phyloP scores from a whole-genome alignment of 768 basidiomycete species.

The Favolaschia claudopus region DNA sequence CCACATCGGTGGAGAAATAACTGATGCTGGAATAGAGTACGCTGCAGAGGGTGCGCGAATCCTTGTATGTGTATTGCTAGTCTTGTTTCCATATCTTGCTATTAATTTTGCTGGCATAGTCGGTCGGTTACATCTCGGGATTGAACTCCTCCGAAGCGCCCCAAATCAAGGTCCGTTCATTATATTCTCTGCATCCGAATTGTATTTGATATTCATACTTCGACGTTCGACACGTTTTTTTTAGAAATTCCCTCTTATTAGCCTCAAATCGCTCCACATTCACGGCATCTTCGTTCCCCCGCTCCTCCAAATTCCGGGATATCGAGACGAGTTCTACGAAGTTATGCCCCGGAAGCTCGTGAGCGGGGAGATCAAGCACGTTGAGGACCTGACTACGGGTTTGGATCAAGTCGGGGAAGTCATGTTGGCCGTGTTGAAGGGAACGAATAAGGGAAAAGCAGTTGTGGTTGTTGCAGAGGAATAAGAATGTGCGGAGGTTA shows the following conservation, averaged over 20 bases:
- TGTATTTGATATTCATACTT: background rate
- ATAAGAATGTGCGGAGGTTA: no score
- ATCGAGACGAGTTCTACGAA: constrained; percentile 52
- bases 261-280: constrained; percentile 51
- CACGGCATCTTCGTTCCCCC: constrained; percentile 48
- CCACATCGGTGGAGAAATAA: constrained; percentile 64
- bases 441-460: constrained; percentile 40
- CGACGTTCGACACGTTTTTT: background rate
- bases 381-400: constrained; percentile 53
- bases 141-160: constrained; percentile 42
- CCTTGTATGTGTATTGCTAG: constrained; percentile 47
- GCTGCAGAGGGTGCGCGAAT: constrained; percentile 56
- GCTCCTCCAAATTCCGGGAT: constrained; percentile 43
- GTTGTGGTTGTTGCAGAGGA: constrained; percentile 16
- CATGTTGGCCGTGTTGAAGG: constrained; percentile 33
- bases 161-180: constrained; percentile 34
- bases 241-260: constrained; percentile 48
- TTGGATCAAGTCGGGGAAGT: constrained; percentile 46
- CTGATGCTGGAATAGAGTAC: constrained; percentile 61
- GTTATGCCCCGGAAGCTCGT: constrained; percentile 50
- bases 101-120: constrained; percentile 27
- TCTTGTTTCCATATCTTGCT: background rate
- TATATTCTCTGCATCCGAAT: background rate
- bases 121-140: constrained; percentile 49
- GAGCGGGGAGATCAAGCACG: constrained; percentile 54